A percentile compares a stretch with the other conserved stretches of the same genome.
Evolutionary conservation across 2,329 filamentous ascomycete species (phyloP).

Genomic region (Shiraia sp.): DNA sequence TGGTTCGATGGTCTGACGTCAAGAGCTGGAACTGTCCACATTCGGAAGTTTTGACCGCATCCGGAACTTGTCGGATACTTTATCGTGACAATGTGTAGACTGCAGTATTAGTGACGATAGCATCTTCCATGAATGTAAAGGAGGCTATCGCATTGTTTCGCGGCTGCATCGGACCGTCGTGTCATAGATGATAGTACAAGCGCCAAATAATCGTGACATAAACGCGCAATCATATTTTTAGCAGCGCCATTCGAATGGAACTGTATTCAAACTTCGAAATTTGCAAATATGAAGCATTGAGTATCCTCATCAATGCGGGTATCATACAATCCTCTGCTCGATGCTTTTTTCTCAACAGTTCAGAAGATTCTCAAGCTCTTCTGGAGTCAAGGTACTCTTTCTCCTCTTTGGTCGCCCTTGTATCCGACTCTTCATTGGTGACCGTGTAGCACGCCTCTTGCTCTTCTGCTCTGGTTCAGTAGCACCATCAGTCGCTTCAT

Average conservation of each 20-base stretch:
- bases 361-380: conserved; percentile 65
- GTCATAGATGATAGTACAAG: too few relatives aligned
- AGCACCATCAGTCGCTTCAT: conserved; percentile 18
- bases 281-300: neutral
- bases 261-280: neutral
- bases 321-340: conserved; percentile 3
- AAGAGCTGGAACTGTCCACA: neutral
- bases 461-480: conserved; percentile 24
- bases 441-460: conserved; percentile 30
- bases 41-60: neutral
- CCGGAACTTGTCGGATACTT: neutral
- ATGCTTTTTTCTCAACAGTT: conserved; percentile 22
- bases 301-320: neutral
- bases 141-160: too few relatives aligned
- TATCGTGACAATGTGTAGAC: too few relatives aligned
- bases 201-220: too few relatives aligned
- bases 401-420: conserved; percentile 64
- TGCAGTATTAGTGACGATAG: too few relatives aligned
- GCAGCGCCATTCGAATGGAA: too few relatives aligned
- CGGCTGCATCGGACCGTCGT: too few relatives aligned
- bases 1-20: conserved; percentile 5
- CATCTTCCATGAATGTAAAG: too few relatives aligned
- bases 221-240: too few relatives aligned
- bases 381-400: conserved; percentile 74
- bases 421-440: conserved; percentile 52